Evolutionary conservation across 2,329 filamentous ascomycete genomes (phyloP).

Genomic region (Chrysoporthe puriensis): DNA sequence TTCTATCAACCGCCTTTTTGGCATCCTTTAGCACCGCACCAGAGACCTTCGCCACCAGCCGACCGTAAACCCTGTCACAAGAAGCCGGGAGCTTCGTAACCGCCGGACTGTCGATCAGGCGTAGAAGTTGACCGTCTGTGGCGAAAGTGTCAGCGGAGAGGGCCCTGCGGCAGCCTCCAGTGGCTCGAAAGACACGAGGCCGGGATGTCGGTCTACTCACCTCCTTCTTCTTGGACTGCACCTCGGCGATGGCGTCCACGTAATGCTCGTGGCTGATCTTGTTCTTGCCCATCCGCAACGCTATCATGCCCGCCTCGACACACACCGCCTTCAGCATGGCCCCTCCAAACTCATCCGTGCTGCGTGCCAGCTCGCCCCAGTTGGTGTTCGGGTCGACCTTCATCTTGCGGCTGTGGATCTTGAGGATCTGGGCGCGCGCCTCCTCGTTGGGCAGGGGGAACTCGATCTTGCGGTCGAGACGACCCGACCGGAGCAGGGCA

Average conservation of each 20-base stretch:
- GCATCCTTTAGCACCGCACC: constrained; percentile 21
- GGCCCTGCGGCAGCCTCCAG: neutral
- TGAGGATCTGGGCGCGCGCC: constrained; percentile 92
- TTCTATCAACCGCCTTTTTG: constrained; percentile 1
- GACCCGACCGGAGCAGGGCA: constrained; percentile 86
- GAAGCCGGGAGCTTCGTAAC: neutral
- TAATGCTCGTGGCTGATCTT: constrained; percentile 99
- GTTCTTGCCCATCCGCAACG: constrained; percentile 87
- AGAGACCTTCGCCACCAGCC: constrained; percentile 14
- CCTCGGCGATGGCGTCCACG: constrained; percentile 96
- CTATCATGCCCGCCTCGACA: constrained; percentile 99
- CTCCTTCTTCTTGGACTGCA: constrained; percentile 95
- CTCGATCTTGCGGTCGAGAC: constrained; percentile 95
- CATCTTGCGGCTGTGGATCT: constrained; percentile 99
- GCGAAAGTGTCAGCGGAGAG: neutral
- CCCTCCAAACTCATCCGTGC: constrained; percentile 97
- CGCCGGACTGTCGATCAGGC: constrained; percentile 41
- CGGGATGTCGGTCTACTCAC: constrained; percentile 45
- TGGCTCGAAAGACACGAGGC: neutral
- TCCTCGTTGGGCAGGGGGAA: constrained; percentile 98
- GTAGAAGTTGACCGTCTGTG: constrained; percentile 61
- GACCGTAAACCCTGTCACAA: neutral
- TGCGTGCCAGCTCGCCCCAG: constrained; percentile 93
- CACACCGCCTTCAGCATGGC: constrained; percentile 98
- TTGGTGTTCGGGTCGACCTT: constrained; percentile 91